Evolutionary conservation across 1,139 yeast genomes (phyloP), one percentile per base, ranked within the genome.

Genomic region (Scheffersomyces titani): DNA sequence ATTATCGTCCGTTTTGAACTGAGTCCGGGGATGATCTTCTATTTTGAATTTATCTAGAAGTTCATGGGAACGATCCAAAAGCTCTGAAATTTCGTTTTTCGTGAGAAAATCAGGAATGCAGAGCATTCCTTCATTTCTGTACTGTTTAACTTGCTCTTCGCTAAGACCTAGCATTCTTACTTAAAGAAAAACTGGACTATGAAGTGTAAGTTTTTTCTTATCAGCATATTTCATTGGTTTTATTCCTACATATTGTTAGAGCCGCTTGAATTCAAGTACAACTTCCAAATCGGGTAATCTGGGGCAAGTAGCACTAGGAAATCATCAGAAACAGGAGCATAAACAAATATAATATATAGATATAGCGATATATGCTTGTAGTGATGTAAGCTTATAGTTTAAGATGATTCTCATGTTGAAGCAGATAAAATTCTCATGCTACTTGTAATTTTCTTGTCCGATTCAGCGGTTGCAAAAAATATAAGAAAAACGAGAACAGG

Each of bases 1-100:
- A 47, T 83, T 84, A 30, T 82, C 85, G 2, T 83, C 85, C 1
- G 96, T 89, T 53, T 86, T 84, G 76, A 90, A 90, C 65, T 81
- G 83, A 44, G 94, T 89, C 70, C 82, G 71, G 13, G 96, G 96
- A 64, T 90, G 96, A n/a, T 73, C 71, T 2, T 73, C 66, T 6
- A 87, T 64, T 60, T 88, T 86, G 54, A 89, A 80, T 5, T 77
- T 75, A 0, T 70, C 63, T 51, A 89, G 75, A 24, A 89, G 71
- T 22, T 68, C 57, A 40, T 76, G 74, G 1, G 90, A 78, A 58
- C 82, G 79, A 0, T 58, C 54, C 52, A 86, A 68, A 49, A 89
- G 70, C 1, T 62, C 63, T 0, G 62, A 52, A 1, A 84, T 78
- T 52, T 83, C 80, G 1, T 73, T 75, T 0, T 69, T 64, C 1